Conservation (phyloP, 331 rosid genomes). For the Malus hybrid region DNA sequence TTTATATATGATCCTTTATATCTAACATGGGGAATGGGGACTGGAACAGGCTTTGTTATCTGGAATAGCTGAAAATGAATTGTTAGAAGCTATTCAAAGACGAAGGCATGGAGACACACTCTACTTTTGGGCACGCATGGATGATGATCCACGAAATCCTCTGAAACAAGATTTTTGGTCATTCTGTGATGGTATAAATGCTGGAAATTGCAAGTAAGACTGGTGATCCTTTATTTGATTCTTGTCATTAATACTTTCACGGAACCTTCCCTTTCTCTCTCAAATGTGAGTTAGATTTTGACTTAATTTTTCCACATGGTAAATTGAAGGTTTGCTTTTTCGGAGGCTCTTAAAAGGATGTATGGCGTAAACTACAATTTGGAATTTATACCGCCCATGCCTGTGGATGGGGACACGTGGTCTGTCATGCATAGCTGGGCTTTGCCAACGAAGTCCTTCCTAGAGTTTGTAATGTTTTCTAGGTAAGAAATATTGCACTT, state of each 20-base stretch:
- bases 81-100: conserved; percentile 61
- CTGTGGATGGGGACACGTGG: conserved; percentile 76
- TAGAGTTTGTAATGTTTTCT: conserved; percentile 94
- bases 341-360: conserved; percentile 73
- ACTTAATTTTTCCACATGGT: conserved; percentile 15
- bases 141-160: conserved; percentile 61
- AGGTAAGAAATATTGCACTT: conserved; percentile 43
- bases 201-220: conserved; percentile 96
- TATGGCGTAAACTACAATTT: conserved; percentile 51
- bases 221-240: background rate
- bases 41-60: conserved; percentile 76
- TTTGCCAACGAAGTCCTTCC: conserved; percentile 83
- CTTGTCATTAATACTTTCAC: background rate
- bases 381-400: conserved; percentile 79
- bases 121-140: conserved; percentile 94
- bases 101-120: conserved; percentile 73
- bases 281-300: background rate
- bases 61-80: conserved; percentile 60
- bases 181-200: conserved; percentile 76
- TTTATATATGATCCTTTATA: conserved; percentile 5
- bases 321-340: conserved; percentile 62
- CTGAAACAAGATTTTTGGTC: conserved; percentile 80
- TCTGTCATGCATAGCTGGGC: conserved; percentile 90
- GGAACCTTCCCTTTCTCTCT: background rate
- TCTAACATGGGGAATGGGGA: conserved; percentile 17